These are phyloP conservation scores for Taphrina wiesneri DNA, from an alignment of 1,139 yeast genomes.

Conservation along the genomic window DNA sequence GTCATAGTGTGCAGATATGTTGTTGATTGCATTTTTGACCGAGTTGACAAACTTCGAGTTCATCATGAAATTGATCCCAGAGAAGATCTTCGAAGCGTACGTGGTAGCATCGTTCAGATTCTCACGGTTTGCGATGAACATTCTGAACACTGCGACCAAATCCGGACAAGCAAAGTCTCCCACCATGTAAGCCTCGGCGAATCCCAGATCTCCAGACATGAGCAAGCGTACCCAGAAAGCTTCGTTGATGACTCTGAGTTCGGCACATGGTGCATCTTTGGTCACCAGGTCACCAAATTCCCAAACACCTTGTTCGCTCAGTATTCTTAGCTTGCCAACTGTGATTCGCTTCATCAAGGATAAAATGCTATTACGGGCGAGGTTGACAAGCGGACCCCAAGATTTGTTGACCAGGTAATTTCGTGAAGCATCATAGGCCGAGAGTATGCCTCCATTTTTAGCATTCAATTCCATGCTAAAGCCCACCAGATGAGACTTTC, in stretches of 20 bases:
- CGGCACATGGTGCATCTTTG: slow-evolving; percentile 27
- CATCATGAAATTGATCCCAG: slow-evolving; percentile 33
- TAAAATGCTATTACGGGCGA: slow-evolving; percentile 27
- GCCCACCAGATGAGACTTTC: neutral
- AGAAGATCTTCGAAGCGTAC: slow-evolving; percentile 32
- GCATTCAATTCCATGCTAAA: slow-evolving; percentile 29
- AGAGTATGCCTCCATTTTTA: slow-evolving; percentile 27
- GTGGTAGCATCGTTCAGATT: slow-evolving; percentile 32
- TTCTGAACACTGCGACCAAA: slow-evolving; percentile 30
- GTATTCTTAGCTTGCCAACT: slow-evolving; percentile 24
- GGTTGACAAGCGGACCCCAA: slow-evolving; percentile 28
- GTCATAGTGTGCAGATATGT: slow-evolving; percentile 33
- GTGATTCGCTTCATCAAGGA: slow-evolving; percentile 28
- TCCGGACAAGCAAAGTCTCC: slow-evolving; percentile 32
- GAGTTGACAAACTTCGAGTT: slow-evolving; percentile 30
- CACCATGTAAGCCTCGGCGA: slow-evolving; percentile 33
- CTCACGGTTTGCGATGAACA: slow-evolving; percentile 29
- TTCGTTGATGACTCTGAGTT: slow-evolving; percentile 24
- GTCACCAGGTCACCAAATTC: slow-evolving; percentile 29
- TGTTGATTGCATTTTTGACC: slow-evolving; percentile 34
- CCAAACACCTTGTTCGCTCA: slow-evolving; percentile 31
- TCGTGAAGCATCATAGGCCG: slow-evolving; percentile 29
- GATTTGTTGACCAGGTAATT: slow-evolving; percentile 32
- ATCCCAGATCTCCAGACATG: slow-evolving; percentile 33
- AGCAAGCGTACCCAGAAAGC: slow-evolving; percentile 31